These are phyloP conservation scores for Cordyceps fumosorosea DNA, from an alignment of 2,329 filamentous ascomycete species.

Conservation along the genomic window DNA sequence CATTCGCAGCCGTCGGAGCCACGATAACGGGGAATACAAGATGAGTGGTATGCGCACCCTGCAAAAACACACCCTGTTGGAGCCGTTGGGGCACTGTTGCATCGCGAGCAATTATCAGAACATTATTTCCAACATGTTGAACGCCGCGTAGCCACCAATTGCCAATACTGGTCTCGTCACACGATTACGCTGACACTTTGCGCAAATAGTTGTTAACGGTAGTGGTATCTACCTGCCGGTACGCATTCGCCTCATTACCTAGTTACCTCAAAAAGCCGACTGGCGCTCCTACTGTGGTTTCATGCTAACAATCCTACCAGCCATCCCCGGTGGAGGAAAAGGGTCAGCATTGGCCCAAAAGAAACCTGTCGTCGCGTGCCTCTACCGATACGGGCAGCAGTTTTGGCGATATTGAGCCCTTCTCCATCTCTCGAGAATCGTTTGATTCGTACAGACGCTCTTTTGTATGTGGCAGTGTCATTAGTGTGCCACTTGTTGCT, in stretches of 20 bases:
- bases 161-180: not conserved
- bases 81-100: not conserved
- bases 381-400: constrained; percentile 54
- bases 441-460: constrained; percentile 95
- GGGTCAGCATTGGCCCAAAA: constrained; percentile 60
- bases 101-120: not conserved
- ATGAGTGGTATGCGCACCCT: constrained; percentile 59
- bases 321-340: constrained; percentile 88
- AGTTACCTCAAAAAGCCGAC: not conserved
- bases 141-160: not conserved
- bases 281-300: not conserved
- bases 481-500: not conserved
- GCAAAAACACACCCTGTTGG: not conserved
- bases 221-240: constrained; percentile 92
- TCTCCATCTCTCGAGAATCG: constrained; percentile 91
- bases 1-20: constrained; percentile 52
- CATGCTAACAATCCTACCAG: constrained; percentile 31
- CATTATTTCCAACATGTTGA: not conserved
- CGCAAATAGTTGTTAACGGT: constrained; percentile 76
- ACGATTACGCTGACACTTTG: constrained; percentile 16
- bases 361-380: constrained; percentile 43
- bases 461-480: constrained; percentile 58
- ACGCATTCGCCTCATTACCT: constrained; percentile 29
- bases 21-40: constrained; percentile 68
- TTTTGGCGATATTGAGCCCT: constrained; percentile 80